A percentile compares a stretch with the other conserved stretches of the same genome.
These are phyloP conservation scores for Whalleya microplaca DNA, from an alignment of 2,329 filamentous ascomycete genomes.

Conservation along the genomic window DNA sequence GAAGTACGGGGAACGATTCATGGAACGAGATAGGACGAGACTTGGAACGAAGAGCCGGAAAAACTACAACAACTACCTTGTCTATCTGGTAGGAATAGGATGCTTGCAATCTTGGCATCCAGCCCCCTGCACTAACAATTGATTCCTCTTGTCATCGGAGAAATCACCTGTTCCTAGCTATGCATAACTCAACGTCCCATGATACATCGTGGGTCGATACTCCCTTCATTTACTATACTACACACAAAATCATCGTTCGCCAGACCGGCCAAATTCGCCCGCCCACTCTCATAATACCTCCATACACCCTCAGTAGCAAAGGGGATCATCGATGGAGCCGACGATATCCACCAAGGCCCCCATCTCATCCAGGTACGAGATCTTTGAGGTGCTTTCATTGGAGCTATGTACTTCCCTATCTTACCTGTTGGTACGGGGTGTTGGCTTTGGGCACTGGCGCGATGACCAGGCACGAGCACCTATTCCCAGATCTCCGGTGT, in stretches of 20 bases:
- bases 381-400: background rate
- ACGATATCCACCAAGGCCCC: slow-evolving; percentile 3
- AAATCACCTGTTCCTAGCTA: background rate
- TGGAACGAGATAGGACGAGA: background rate
- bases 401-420: background rate
- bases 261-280: background rate
- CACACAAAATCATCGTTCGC: background rate
- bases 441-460: background rate
- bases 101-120: background rate
- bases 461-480: background rate
- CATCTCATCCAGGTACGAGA: slow-evolving; percentile 3
- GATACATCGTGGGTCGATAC: background rate
- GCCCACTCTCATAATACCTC: slow-evolving; percentile 3
- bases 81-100: background rate
- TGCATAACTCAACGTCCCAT: background rate
- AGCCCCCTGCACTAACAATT: background rate
- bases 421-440: background rate
- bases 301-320: slow-evolving; percentile 8
- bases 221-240: slow-evolving; percentile 2
- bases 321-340: background rate
- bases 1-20: slow-evolving; percentile 3
- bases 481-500: background rate
- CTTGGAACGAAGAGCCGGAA: background rate
- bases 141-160: background rate
- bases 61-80: background rate